A percentile compares a stretch with the other conserved stretches of the same genome.
Conservation (phyloP, 129 eudicot species). For the Artemisia annua region DNA sequence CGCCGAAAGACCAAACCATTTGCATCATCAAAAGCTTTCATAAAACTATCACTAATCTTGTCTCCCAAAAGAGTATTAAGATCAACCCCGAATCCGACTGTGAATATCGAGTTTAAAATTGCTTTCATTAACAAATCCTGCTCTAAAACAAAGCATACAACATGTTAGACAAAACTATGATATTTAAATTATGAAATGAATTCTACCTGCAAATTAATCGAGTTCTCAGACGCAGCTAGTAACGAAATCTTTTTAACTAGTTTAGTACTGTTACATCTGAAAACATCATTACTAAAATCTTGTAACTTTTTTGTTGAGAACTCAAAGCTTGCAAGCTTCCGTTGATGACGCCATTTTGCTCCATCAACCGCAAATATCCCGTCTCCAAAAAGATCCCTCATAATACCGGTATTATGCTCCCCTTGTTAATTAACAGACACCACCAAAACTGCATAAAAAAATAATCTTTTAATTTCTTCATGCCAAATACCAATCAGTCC, state of each 20-base stretch:
- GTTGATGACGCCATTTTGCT: conserved; percentile 58
- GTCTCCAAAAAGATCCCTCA: conserved; percentile 52
- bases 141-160: background rate
- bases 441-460: background rate
- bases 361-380: conserved; percentile 73
- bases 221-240: conserved; percentile 9
- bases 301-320: conserved; percentile 48
- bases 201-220: too few species aligned
- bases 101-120: conserved; percentile 9
- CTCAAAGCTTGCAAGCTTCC: conserved; percentile 59
- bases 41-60: background rate
- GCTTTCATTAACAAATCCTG: conserved; percentile 11
- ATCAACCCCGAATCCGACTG: conserved; percentile 12
- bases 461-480: background rate
- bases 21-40: conserved; percentile 4
- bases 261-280: conserved; percentile 38
- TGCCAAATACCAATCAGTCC: too few species aligned
- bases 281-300: conserved; percentile 51
- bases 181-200: background rate
- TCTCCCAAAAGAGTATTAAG: conserved; percentile 8
- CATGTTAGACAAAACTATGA: background rate
- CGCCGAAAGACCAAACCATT: conserved; percentile 1
- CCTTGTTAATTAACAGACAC: conserved; percentile 37
- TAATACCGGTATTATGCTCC: conserved; percentile 24
- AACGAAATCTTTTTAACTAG: conserved; percentile 33